These are phyloP conservation scores for Musa beccarii DNA, from an alignment of 176 grass and related monocot species.

Conservation along the genomic window DNA sequence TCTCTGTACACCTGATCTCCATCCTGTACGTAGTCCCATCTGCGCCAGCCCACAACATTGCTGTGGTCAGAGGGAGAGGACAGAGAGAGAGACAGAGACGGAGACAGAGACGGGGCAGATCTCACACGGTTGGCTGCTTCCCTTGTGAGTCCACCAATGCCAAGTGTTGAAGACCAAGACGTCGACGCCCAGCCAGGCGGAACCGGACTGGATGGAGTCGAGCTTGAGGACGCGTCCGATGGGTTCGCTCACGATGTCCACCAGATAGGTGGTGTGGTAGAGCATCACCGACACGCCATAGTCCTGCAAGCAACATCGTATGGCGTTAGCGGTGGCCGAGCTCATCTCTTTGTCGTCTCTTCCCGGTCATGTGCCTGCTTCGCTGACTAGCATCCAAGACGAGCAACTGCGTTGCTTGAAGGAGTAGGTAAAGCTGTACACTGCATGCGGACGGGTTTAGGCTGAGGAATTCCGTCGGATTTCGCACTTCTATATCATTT, in stretches of 20 bases:
- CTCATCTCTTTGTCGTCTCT: too few relatives aligned
- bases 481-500: too few relatives aligned
- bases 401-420: too few relatives aligned
- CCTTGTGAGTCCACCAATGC: slow-evolving; percentile 56
- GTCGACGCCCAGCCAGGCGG: slow-evolving; percentile 33
- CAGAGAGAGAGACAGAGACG: too few relatives aligned
- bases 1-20: slow-evolving; percentile 25
- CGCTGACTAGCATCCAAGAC: too few relatives aligned
- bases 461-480: too few relatives aligned
- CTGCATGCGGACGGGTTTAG: too few relatives aligned
- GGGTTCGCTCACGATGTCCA: slow-evolving; percentile 30
- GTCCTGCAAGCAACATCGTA: background rate
- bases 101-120: background rate
- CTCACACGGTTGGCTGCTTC: slow-evolving; percentile 2
- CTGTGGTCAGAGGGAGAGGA: background rate
- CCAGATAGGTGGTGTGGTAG: slow-evolving; percentile 39
- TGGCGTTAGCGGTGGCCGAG: too few relatives aligned
- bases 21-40: slow-evolving; percentile 46
- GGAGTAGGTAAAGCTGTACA: too few relatives aligned
- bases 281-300: slow-evolving; percentile 28
- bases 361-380: too few relatives aligned
- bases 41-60: background rate
- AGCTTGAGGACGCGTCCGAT: slow-evolving; percentile 41
- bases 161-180: slow-evolving; percentile 55
- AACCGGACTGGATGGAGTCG: slow-evolving; percentile 24